Evolutionary conservation across 495 filamentous ascomycete genomes (phyloP), one percentile per base, ranked within the genome.

Genomic region (Daldinia caldariorum): DNA sequence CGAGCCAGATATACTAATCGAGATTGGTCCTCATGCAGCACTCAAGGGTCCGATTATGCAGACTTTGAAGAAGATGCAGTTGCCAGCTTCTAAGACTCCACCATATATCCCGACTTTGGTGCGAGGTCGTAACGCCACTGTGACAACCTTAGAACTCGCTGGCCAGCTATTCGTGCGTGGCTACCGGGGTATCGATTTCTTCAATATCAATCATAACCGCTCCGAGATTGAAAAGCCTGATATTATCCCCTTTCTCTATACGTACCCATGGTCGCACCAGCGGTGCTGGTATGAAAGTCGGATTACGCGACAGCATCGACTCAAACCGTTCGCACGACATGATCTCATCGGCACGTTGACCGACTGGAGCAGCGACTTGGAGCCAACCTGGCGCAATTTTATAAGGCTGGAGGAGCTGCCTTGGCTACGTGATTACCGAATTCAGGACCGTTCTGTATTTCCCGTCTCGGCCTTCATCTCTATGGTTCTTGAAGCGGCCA

Each of bases 21-120:
- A 91, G 61, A 78, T 90, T 57, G 89, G 90, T 0, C 88, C 90
- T 20, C 89, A 91, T 68, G 78, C 82, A 6, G 86, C 88, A 6
- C 78, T 92, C 0, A 80, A 85, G 60, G 85, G 85, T 0, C 87
- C 87, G 0, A 77, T 89, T 38, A 83, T 83, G 66, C 82, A 89
- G 69, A 86, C 84, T 26, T 65, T 88, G 16, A 80, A 85, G 65
- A 74, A 75, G 4, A 57, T 78, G 8, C 77, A 74, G 10, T 67
- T 69, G 47, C 63, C 80, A 59, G 78, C 77, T 57, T 61, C 76
- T 34, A 77, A 82, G 62, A 64, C 37, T 6, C 70, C 70, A 26
- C 5, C 63, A 7, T 83, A 83, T 76, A 63, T 85, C 61, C 66
- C 79, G 59, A 77, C 70, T 20, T 57, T 85, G 45, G 55, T 79